Evolutionary conservation across 2,329 filamentous ascomycete genomes (phyloP).

Genomic region (Teratosphaeria nubilosa): DNA sequence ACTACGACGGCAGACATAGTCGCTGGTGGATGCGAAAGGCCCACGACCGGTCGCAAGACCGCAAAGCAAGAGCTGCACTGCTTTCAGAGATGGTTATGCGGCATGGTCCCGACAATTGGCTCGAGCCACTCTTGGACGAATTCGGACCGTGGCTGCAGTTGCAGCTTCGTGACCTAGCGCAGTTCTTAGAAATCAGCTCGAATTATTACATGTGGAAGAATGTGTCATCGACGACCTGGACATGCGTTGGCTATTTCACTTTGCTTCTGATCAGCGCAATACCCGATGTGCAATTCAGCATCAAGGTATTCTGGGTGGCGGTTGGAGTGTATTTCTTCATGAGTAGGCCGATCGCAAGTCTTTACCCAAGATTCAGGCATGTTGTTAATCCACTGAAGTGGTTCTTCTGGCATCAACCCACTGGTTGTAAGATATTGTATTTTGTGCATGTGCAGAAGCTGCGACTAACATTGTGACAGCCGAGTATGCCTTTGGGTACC

Average conservation of each 20-base stretch:
- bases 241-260: neutral
- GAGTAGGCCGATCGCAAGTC: conserved; percentile 1
- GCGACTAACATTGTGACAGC: neutral
- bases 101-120: conserved; percentile 3
- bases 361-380: conserved; percentile 5
- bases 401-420: conserved; percentile 4
- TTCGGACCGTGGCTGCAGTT: conserved; percentile 3
- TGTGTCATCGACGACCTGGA: neutral
- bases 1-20: conserved; percentile 2
- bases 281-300: conserved; percentile 1
- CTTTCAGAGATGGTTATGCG: conserved; percentile 3
- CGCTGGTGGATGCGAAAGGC: conserved; percentile 5
- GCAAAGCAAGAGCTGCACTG: neutral
- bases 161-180: conserved; percentile 1
- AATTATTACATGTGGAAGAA: conserved; percentile 3
- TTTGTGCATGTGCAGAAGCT: neutral
- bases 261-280: conserved; percentile 3
- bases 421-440: neutral
- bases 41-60: neutral
- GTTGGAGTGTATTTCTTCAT: conserved; percentile 4
- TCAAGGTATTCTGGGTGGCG: conserved; percentile 3
- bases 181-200: conserved; percentile 1
- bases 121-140: conserved; percentile 1
- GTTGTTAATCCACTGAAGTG: conserved; percentile 4
- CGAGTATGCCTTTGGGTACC: conserved; percentile 1